These are phyloP conservation scores for Luvunga scandens DNA, from an alignment of 345 rosid species.

Conservation along the genomic window DNA sequence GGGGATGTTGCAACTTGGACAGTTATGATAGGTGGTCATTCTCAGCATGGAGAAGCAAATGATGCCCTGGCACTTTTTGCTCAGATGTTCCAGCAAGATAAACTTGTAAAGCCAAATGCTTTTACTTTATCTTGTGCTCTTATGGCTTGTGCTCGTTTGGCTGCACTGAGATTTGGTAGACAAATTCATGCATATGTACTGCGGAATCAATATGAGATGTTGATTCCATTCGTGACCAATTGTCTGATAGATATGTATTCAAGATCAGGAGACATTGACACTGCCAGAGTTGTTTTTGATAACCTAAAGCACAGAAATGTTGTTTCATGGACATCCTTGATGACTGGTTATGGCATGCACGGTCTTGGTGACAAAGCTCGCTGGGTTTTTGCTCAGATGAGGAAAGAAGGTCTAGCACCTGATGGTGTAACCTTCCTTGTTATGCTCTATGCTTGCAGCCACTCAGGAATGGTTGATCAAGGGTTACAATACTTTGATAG, in stretches of 20 bases:
- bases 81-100: conserved; percentile 48
- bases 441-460: conserved; percentile 82
- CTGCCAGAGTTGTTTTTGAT: conserved; percentile 60
- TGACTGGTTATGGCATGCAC: conserved; percentile 88
- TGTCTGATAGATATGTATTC: conserved; percentile 86
- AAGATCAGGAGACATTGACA: conserved; percentile 63
- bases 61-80: conserved; percentile 64
- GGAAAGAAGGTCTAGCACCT: conserved; percentile 45
- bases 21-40: conserved; percentile 77
- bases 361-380: conserved; percentile 71
- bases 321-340: conserved; percentile 81
- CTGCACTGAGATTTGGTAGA: conserved; percentile 64
- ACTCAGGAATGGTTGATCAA: conserved; percentile 75
- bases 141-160: conserved; percentile 74
- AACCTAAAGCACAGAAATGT: conserved; percentile 53
- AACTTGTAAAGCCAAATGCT: conserved; percentile 59
- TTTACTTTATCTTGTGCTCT: conserved; percentile 77
- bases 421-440: conserved; percentile 75
- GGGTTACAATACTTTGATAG: conserved; percentile 59
- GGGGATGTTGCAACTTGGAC: conserved; percentile 88
- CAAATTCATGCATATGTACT: conserved; percentile 69
- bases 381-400: conserved; percentile 59
- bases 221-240: conserved; percentile 47
- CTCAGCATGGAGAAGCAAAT: conserved; percentile 80
- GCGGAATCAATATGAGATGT: conserved; percentile 42